Base-by-base conservation (phyloP, 441 rosid genomes). In the Gossypium schwendimanii region DNA sequence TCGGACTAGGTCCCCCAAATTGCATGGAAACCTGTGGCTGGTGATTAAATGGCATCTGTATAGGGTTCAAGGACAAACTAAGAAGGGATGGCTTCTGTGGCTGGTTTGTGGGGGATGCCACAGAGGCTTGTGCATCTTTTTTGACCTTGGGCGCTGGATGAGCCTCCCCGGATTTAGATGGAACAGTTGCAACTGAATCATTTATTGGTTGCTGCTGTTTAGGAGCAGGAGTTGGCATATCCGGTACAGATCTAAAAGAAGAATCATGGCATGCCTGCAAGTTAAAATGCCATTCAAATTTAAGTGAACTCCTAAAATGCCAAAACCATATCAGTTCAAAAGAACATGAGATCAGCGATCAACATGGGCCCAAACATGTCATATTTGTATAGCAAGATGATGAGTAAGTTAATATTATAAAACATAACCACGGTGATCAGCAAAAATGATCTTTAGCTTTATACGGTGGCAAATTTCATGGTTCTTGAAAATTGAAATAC, bases 261-360 rank as follows among this genome's bases (percentile, higher is more conserved):
- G 90, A 47, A 74, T 87, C 87, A 81, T 86, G 93, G 61, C 85
- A 84, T 73, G 85, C 88, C 99, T 96, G 93, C 83, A 84, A 73
- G 75, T 67, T 65, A 70, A 20, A 45, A 31, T 68, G 68, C 24
- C 23, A 69, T 7, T 63, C 26, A 61, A 61, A 17, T 69, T 71
- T 50, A 69, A 65, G 63, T 47, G 49, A 62, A 12, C 64, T 12
- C 33, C 65, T 23, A 74, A 49, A 24, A 63, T 5, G 47, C 17
- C 70, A 66, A 63, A 47, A 17, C 69, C 57, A 49, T 59, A 72
- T 59, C 57, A 73, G 44, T 20, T 18, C 3, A 33, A 26, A 67
- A 62, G 58, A 64, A 76, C 41, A 28, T 36, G 55, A 55, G 59
- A 64, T 31, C 41, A 59, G 44, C 26, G 54, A 70, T 10, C 33